Percentiles rank a stretch among this genome's conserved stretches.
These are phyloP conservation scores for Mycena epipterygia DNA, from an alignment of 768 basidiomycete genomes.

Conservation along the genomic window DNA sequence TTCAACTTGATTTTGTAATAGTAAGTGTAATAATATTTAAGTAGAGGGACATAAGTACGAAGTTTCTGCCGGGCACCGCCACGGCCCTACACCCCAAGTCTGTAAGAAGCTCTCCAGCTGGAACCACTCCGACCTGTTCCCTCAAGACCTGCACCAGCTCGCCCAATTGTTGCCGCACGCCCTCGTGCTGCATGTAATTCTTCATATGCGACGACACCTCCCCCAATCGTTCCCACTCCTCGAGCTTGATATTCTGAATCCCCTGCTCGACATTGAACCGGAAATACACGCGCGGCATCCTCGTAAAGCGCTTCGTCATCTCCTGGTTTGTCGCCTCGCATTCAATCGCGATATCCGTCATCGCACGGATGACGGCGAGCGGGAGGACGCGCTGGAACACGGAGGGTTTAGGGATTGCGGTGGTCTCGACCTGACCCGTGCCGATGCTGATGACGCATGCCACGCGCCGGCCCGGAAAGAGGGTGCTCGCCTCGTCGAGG, in stretches of 20 bases:
- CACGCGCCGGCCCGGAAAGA: neutral
- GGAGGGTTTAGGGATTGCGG: neutral
- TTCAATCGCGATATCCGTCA: neutral
- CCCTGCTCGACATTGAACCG: constrained; percentile 5
- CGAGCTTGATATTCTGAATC: neutral
- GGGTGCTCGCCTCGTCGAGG: neutral
- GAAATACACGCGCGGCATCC: neutral
- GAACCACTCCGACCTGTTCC: too few relatives aligned
- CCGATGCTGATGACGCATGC: neutral
- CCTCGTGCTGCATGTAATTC: neutral
- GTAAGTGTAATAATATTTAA: too few relatives aligned
- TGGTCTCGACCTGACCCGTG: neutral
- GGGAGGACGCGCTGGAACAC: neutral
- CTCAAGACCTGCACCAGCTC: too few relatives aligned
- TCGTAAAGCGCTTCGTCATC: neutral
- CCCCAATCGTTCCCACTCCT: neutral
- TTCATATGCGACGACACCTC: neutral
- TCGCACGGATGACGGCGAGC: neutral
- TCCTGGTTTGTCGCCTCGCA: neutral
- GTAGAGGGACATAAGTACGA: too few relatives aligned
- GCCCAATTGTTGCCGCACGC: too few relatives aligned
- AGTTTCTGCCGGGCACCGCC: too few relatives aligned
- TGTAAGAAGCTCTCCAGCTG: too few relatives aligned
- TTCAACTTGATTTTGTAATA: too few relatives aligned
- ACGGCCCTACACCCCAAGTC: too few relatives aligned